These are phyloP conservation scores for Corymbia maculata DNA, from an alignment of 345 rosid genomes.

Conservation along the genomic window DNA sequence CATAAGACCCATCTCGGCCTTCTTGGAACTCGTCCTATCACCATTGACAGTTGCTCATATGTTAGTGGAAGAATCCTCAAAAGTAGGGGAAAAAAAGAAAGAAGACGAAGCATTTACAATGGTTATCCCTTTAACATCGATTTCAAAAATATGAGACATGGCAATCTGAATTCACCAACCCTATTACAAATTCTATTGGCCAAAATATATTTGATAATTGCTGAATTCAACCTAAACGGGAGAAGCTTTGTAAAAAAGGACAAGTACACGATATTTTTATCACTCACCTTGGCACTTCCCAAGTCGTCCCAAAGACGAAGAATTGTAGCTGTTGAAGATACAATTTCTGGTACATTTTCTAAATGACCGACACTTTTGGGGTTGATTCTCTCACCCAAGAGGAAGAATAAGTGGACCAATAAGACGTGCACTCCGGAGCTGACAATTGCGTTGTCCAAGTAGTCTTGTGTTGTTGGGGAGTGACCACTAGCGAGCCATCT, in stretches of 20 bases:
- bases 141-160: not conserved
- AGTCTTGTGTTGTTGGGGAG: not conserved
- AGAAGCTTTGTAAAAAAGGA: not conserved
- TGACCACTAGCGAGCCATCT: conserved; percentile 1
- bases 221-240: not conserved
- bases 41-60: not conserved
- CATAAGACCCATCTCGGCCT: conserved; percentile 41
- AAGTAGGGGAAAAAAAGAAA: not conserved
- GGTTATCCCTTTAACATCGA: not conserved
- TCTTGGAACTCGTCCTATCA: conserved; percentile 7
- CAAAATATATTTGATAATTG: no score
- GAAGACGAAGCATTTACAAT: not conserved
- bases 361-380: not conserved
- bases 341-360: not conserved
- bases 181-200: no score
- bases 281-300: conserved; percentile 6
- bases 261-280: not conserved
- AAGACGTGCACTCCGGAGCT: conserved; percentile 4
- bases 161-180: no score
- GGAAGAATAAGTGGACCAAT: not conserved
- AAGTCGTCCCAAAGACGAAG: conserved; percentile 12
- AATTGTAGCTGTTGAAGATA: not conserved
- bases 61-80: not conserved
- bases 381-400: not conserved
- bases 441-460: conserved; percentile 6